Evolutionary conservation across 805 yeast species (phyloP), one percentile per base, ranked within the genome.

Genomic region (Candida andamanensis): DNA sequence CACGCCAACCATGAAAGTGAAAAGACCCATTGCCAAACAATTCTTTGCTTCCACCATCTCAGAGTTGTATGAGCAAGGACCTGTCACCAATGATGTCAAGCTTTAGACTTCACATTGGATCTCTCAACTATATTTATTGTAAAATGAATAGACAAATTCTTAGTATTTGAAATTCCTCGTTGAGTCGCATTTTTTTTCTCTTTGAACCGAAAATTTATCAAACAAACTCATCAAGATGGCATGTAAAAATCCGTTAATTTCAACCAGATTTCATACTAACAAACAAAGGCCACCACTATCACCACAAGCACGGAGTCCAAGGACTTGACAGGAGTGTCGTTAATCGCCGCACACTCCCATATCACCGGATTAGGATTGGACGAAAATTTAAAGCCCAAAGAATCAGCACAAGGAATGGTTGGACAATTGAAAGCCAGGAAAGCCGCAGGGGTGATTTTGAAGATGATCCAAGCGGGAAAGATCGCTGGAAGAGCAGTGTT

Each of bases 281-380:
- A 24, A 6, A 15, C 8, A 29, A 19, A 52, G 32, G 40, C 45
- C 22, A 47, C 46, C 22, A 50, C 60, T 26, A 60, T 60, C 35
- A 39, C 53, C 26, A 60, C 67, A 21, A 56, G 52, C 29, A 47
- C 47, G 24, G 57, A 59, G 36, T 32, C 54, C 21, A 58, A 58
- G 32, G 69, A 62, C 42, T 40, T 56, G 35, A 45, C 46, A 28
- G 70, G 70, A 11, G 69, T 85, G 35, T 80, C 89, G 30, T 71
- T 87, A 46, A 80, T 87, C 36, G 95, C 97, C 2, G 95, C 97
- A n/a, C 99, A 92, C 59, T 87, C 97, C 5, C 99, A 92, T 60
- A 92, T 92, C 55, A 74, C 92, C 15, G 98, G 98, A 1, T 72
- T 92, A 18, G 99, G 99, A n/a, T 73, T 92, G 32, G 97, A 90